Conservation (phyloP, 129 eudicot species). For the Arctium minus region DNA sequence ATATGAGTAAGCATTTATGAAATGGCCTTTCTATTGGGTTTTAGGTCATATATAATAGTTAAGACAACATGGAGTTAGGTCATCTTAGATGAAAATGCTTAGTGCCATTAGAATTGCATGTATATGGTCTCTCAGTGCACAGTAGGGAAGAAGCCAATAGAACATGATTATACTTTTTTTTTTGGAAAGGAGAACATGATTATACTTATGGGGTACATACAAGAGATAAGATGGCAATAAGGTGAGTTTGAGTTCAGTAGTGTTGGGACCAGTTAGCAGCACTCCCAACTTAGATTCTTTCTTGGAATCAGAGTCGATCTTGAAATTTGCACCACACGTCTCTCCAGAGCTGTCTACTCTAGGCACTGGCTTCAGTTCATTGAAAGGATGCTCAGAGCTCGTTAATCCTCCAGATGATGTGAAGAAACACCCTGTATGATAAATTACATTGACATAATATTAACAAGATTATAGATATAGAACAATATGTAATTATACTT, state of each 20-base stretch:
- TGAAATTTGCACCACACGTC: slow-evolving; percentile 80
- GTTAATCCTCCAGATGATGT: slow-evolving; percentile 91
- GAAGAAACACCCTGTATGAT: slow-evolving; percentile 72
- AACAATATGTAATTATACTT: background rate
- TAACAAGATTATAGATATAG: background rate
- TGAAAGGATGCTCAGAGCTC: slow-evolving; percentile 91
- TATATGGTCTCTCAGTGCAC: background rate
- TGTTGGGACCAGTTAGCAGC: slow-evolving; percentile 92
- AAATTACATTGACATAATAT: background rate
- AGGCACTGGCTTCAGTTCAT: slow-evolving; percentile 92
- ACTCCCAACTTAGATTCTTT: slow-evolving; percentile 78
- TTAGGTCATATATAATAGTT: too few relatives aligned
- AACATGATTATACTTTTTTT: background rate
- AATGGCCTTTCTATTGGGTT: too few relatives aligned
- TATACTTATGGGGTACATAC: background rate
- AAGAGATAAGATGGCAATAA: background rate
- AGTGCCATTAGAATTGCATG: background rate
- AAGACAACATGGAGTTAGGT: too few relatives aligned
- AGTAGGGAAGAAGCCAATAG: background rate
- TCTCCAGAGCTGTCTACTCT: slow-evolving; percentile 92
- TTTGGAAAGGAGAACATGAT: background rate
- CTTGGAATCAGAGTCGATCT: slow-evolving; percentile 66
- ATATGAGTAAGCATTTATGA: too few relatives aligned
- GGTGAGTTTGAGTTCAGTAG: slow-evolving; percentile 28
- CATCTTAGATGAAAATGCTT: too few relatives aligned